A percentile compares a stretch with the other conserved stretches of the same genome.
These are phyloP conservation scores for Eutrema japonicum DNA, from an alignment of 345 rosid genomes.

Conservation along the genomic window DNA sequence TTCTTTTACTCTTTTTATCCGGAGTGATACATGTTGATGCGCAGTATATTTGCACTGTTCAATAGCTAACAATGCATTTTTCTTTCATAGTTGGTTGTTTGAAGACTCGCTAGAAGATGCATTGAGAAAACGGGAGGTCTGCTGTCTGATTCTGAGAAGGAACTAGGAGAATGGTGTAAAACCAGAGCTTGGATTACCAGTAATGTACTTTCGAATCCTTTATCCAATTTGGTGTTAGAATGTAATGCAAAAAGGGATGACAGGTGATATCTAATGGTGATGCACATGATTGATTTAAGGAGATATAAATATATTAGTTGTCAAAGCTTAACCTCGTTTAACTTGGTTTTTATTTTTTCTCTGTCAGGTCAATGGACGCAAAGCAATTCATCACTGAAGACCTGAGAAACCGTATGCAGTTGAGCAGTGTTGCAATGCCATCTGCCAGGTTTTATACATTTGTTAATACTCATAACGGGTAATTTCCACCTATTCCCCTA, in stretches of 20 bases:
- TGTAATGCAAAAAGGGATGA: conserved; percentile 13
- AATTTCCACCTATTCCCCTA: conserved; percentile 35
- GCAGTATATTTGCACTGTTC: not conserved
- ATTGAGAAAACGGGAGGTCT: conserved; percentile 77
- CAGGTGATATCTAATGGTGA: too few relatives aligned
- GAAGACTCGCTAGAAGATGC: conserved; percentile 89
- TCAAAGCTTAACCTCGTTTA: too few relatives aligned
- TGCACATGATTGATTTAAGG: too few relatives aligned
- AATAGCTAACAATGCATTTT: conserved; percentile 18
- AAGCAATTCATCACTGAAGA: too few relatives aligned
- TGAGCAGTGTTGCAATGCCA: conserved; percentile 78
- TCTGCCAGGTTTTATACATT: conserved; percentile 96
- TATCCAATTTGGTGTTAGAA: not conserved
- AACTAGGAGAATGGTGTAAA: conserved; percentile 64
- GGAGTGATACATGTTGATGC: not conserved
- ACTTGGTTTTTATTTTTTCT: too few relatives aligned
- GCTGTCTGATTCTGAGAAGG: conserved; percentile 81
- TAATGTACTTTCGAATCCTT: too few relatives aligned
- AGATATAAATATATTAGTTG: too few relatives aligned
- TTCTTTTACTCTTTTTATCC: not conserved
- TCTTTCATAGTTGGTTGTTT: conserved; percentile 60
- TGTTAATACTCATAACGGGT: conserved; percentile 90
- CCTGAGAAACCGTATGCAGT: conserved; percentile 89
- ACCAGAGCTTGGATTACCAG: too few relatives aligned
- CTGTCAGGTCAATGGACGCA: too few relatives aligned